A percentile compares a stretch with the other conserved stretches of the same genome.
Evolutionary conservation across 495 filamentous ascomycete species (phyloP).

Genomic region (Apiosordaria backusii): DNA sequence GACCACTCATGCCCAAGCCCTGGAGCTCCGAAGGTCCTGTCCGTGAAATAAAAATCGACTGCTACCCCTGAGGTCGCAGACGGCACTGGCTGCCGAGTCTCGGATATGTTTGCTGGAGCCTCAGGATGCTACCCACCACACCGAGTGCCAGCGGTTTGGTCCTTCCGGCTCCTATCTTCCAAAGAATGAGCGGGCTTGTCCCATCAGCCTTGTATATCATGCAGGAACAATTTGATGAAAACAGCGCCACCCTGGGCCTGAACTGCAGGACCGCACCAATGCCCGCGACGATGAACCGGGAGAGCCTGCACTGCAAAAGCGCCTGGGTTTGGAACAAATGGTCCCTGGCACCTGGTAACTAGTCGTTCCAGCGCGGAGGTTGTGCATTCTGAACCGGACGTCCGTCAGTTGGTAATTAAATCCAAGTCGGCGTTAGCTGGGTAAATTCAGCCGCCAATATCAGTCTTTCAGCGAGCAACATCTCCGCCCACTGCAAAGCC

Average conservation of each 20-base stretch:
- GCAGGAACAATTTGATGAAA: conserved; percentile 27
- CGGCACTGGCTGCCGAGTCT: conserved; percentile 4
- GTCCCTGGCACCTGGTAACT: conserved; percentile 5
- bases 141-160: conserved; percentile 9
- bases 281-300: conserved; percentile 6
- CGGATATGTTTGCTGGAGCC: not conserved
- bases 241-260: conserved; percentile 27
- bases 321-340: not conserved
- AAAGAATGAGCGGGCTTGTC: not conserved
- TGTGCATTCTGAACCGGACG: conserved; percentile 19
- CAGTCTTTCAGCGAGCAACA: conserved; percentile 7
- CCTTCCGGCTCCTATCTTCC: conserved; percentile 5
- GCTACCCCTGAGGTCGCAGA: not conserved
- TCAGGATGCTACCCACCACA: conserved; percentile 2
- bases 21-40: conserved; percentile 9
- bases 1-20: not conserved
- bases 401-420: conserved; percentile 28
- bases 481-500: not conserved
- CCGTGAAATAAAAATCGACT: not conserved
- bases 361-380: conserved; percentile 2
- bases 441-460: conserved; percentile 28
- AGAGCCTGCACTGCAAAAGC: not conserved
- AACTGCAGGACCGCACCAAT: not conserved
- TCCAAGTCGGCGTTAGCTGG: conserved; percentile 24
- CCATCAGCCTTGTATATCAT: conserved; percentile 12